A percentile compares a stretch with the other conserved stretches of the same genome.
Conservation (phyloP, 2,329 filamentous ascomycete genomes). For the Colletotrichum truncatum region DNA sequence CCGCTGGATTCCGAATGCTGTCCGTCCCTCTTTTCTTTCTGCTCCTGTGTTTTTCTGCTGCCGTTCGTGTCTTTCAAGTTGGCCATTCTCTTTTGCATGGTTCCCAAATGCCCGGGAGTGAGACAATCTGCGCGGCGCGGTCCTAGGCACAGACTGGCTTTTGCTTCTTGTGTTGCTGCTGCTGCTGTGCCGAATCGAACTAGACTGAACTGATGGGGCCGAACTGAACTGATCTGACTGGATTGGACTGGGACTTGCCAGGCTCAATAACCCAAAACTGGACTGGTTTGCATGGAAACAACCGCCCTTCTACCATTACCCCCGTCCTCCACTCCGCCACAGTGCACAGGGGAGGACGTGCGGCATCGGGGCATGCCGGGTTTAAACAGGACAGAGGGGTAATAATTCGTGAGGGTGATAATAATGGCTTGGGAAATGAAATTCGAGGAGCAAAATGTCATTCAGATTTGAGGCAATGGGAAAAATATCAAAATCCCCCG, state of each 20-base stretch:
- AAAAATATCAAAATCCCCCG: not conserved
- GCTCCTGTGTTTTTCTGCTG: not conserved
- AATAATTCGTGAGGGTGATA: conserved; percentile 1
- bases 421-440: conserved; percentile 15
- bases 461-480: not conserved
- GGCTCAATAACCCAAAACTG: conserved; percentile 3
- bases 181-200: conserved; percentile 5
- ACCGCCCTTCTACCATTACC: not conserved
- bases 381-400: conserved; percentile 28
- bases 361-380: conserved; percentile 15
- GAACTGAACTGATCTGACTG: not conserved
- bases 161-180: not conserved
- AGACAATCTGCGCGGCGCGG: conserved; percentile 23
- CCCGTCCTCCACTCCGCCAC: conserved; percentile 24
- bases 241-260: not conserved
- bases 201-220: conserved; percentile 12
- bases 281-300: not conserved
- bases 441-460: not conserved
- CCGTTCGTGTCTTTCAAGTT: conserved; percentile 2
- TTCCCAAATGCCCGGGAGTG: conserved; percentile 9
- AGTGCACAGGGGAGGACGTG: conserved; percentile 17
- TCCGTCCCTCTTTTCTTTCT: not conserved
- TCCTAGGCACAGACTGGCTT: conserved; percentile 5
- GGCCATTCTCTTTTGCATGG: conserved; percentile 1
- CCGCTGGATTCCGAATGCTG: not conserved